Conservation (phyloP, 2,329 filamentous ascomycete genomes). For the Trichoderma lentiforme region DNA sequence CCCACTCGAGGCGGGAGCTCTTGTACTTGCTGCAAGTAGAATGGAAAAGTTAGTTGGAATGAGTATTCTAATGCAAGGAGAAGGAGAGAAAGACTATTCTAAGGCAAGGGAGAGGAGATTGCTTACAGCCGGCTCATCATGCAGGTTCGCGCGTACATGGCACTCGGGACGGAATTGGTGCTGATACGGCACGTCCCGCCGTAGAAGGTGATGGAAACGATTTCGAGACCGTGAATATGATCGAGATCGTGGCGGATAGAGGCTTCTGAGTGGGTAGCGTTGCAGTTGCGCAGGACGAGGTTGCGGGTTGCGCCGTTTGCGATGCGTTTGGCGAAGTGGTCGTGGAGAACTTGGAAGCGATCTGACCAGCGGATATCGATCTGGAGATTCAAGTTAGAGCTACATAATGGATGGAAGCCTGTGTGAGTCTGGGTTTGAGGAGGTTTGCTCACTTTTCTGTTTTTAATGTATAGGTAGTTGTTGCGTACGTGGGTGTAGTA, state of each 20-base stretch:
- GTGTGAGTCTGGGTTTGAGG: no score
- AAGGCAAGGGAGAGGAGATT: not conserved
- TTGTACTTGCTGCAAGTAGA: slow-evolving; percentile 59
- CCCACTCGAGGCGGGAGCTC: slow-evolving; percentile 67
- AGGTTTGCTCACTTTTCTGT: slow-evolving; percentile 56
- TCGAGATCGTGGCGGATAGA: slow-evolving; percentile 70
- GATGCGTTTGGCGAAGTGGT: slow-evolving; percentile 63
- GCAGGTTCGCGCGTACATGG: slow-evolving; percentile 72
- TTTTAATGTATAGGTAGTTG: slow-evolving; percentile 65
- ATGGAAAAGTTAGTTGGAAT: not conserved
- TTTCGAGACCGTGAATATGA: slow-evolving; percentile 75
- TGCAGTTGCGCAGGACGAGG: slow-evolving; percentile 62
- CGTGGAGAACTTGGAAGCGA: slow-evolving; percentile 63
- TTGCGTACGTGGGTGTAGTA: slow-evolving; percentile 64
- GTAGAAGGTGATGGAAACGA: slow-evolving; percentile 62
- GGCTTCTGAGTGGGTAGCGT: slow-evolving; percentile 57
- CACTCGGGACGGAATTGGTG: slow-evolving; percentile 74
- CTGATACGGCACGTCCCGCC: slow-evolving; percentile 63
- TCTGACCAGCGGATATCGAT: slow-evolving; percentile 67
- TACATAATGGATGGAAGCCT: no score
- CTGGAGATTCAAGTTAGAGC: slow-evolving; percentile 38
- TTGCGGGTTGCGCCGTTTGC: slow-evolving; percentile 68
- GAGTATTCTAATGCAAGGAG: not conserved
- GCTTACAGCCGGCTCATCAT: slow-evolving; percentile 63
- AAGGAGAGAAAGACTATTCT: no score